Conservation (phyloP, 2,329 filamentous ascomycete species). For the Bipolaris oryzae region DNA sequence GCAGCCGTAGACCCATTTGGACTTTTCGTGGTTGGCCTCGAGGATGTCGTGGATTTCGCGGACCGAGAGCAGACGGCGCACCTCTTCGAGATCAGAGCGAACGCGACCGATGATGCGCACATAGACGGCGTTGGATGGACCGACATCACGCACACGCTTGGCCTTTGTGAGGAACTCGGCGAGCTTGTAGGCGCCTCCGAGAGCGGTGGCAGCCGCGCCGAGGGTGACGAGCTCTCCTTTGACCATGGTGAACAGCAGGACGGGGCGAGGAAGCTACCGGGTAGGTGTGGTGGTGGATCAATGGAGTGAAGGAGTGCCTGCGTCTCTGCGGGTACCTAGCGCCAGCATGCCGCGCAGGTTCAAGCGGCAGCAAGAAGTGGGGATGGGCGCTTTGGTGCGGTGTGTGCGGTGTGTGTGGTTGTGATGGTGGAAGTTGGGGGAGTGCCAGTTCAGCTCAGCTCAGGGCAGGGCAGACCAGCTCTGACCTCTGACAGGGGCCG, state of each 20-base stretch:
- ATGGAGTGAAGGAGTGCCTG: constrained; percentile 27
- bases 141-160: constrained; percentile 47
- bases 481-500: constrained; percentile 7
- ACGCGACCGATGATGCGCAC: constrained; percentile 48
- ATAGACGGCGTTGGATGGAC: constrained; percentile 47
- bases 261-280: constrained; percentile 16
- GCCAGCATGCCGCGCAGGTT: constrained; percentile 44
- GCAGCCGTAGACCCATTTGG: constrained; percentile 46
- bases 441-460: constrained; percentile 16
- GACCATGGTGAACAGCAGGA: constrained; percentile 34
- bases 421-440: constrained; percentile 26
- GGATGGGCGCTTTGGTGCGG: constrained; percentile 18
- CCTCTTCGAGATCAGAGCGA: constrained; percentile 47
- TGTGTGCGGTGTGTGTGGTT: neutral
- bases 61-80: constrained; percentile 45
- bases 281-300: constrained; percentile 21
- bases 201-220: constrained; percentile 41
- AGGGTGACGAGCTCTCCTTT: constrained; percentile 42
- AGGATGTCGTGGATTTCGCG: constrained; percentile 48
- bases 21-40: constrained; percentile 44
- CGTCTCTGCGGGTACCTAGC: constrained; percentile 37
- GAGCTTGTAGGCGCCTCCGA: constrained; percentile 49
- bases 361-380: constrained; percentile 24
- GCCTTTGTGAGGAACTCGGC: constrained; percentile 46
- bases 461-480: constrained; percentile 14